Conservation (phyloP, 2,329 filamentous ascomycete species). For the Dactylellina drechsleri region DNA sequence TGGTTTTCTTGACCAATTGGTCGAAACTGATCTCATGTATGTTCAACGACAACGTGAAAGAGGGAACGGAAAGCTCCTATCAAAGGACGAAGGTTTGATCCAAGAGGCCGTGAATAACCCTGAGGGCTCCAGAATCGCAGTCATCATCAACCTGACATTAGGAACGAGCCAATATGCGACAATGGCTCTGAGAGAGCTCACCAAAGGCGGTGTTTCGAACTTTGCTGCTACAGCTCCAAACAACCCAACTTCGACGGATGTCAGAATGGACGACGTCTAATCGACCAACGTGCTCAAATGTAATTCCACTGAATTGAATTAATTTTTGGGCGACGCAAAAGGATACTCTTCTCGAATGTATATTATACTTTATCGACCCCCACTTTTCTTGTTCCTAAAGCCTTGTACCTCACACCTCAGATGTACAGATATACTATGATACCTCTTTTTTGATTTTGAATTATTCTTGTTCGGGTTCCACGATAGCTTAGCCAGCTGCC, state of each 20-base stretch:
- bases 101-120: slow-evolving; percentile 44
- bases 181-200: slow-evolving; percentile 81
- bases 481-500: slow-evolving; percentile 10
- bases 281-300: background rate
- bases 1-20: slow-evolving; percentile 79
- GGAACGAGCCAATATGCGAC: slow-evolving; percentile 85
- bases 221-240: slow-evolving; percentile 59
- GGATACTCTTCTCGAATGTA: background rate
- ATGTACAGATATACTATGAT: slow-evolving; percentile 25
- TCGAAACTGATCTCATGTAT: slow-evolving; percentile 83
- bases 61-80: slow-evolving; percentile 31
- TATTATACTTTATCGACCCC: slow-evolving; percentile 18
- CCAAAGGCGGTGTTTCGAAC: slow-evolving; percentile 72
- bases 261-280: slow-evolving; percentile 23
- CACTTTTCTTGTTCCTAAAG: slow-evolving; percentile 11
- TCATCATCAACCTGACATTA: slow-evolving; percentile 78
- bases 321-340: too few species aligned
- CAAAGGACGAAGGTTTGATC: slow-evolving; percentile 41
- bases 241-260: slow-evolving; percentile 8
- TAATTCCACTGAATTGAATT: too few species aligned
- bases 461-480: background rate
- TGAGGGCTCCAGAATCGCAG: slow-evolving; percentile 68
- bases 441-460: background rate
- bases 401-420: slow-evolving; percentile 28
- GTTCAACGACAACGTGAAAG: slow-evolving; percentile 63